These are phyloP conservation scores for Tremella fuciformis DNA, from an alignment of 768 basidiomycete genomes.

Conservation along the genomic window DNA sequence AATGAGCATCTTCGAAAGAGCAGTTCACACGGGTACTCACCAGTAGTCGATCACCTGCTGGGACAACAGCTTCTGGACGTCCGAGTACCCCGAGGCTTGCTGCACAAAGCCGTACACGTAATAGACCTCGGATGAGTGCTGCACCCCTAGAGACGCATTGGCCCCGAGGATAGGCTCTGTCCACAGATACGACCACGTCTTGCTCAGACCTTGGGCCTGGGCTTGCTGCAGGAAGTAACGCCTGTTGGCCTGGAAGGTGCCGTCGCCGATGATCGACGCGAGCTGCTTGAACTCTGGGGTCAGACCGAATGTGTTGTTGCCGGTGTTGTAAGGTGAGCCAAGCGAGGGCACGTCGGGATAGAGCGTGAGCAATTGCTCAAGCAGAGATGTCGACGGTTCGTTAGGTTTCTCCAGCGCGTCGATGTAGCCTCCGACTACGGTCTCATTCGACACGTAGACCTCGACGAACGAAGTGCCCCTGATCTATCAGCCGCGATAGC, in stretches of 20 bases:
- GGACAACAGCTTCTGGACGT: slow-evolving; percentile 22
- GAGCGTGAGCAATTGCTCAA: slow-evolving; percentile 24
- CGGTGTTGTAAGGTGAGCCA: slow-evolving; percentile 45
- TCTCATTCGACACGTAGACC: slow-evolving; percentile 9
- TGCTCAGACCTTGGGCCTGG: slow-evolving; percentile 19
- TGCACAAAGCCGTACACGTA: neutral
- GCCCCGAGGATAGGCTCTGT: slow-evolving; percentile 19
- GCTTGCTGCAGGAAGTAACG: slow-evolving; percentile 38
- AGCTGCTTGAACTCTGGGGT: slow-evolving; percentile 34
- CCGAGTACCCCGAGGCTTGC: slow-evolving; percentile 12
- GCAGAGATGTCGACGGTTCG: slow-evolving; percentile 19
- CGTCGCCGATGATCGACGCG: slow-evolving; percentile 42
- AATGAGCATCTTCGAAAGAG: neutral
- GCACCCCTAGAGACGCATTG: slow-evolving; percentile 7
- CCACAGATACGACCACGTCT: slow-evolving; percentile 47
- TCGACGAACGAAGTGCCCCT: slow-evolving; percentile 47
- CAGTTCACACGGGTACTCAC: too few relatives aligned
- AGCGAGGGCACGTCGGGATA: slow-evolving; percentile 33
- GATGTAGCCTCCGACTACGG: slow-evolving; percentile 15
- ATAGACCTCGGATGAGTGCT: neutral
- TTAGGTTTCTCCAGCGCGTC: slow-evolving; percentile 22
- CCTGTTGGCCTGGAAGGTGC: slow-evolving; percentile 40
- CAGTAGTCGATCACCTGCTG: slow-evolving; percentile 42
- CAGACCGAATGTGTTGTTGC: slow-evolving; percentile 46
- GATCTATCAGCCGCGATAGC: neutral